Conservation (phyloP, 1,284 basidiomycete species). For the Filobasidium uniguttulatum region DNA sequence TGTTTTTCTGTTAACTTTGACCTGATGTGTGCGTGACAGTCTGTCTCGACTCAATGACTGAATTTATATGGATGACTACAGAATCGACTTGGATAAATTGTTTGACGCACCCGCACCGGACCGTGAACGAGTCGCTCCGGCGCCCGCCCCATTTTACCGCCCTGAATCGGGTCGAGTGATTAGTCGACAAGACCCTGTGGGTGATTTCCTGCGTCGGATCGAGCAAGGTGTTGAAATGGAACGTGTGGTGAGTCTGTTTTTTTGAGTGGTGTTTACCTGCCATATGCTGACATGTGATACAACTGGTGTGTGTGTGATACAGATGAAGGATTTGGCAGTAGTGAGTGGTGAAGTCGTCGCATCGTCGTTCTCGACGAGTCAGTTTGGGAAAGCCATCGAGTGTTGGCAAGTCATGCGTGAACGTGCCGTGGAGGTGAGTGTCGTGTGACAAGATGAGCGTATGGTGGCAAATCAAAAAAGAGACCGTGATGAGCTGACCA, state of each 20-base stretch:
- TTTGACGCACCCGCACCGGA: slow-evolving; percentile 18
- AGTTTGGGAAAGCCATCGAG: slow-evolving; percentile 53
- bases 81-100: slow-evolving; percentile 34
- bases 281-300: neutral
- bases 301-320: no score
- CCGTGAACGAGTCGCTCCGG: neutral
- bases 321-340: slow-evolving; percentile 49
- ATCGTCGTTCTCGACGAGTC: slow-evolving; percentile 52
- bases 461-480: neutral
- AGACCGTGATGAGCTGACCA: neutral
- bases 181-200: slow-evolving; percentile 55
- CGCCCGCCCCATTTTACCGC: neutral
- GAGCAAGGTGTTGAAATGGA: slow-evolving; percentile 49
- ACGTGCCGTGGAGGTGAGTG: slow-evolving; percentile 48
- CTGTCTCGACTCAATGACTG: neutral
- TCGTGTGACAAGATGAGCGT: no score
- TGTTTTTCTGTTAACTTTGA: neutral
- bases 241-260: neutral
- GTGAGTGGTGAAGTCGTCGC: slow-evolving; percentile 58
- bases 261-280: slow-evolving; percentile 15
- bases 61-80: slow-evolving; percentile 15
- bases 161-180: slow-evolving; percentile 36
- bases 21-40: neutral
- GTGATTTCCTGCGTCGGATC: slow-evolving; percentile 59
- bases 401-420: slow-evolving; percentile 56